Percentiles rank a stretch among this genome's conserved stretches.
Conservation (phyloP, 1,284 basidiomycete genomes). For the Rhodotorula sp. region DNA sequence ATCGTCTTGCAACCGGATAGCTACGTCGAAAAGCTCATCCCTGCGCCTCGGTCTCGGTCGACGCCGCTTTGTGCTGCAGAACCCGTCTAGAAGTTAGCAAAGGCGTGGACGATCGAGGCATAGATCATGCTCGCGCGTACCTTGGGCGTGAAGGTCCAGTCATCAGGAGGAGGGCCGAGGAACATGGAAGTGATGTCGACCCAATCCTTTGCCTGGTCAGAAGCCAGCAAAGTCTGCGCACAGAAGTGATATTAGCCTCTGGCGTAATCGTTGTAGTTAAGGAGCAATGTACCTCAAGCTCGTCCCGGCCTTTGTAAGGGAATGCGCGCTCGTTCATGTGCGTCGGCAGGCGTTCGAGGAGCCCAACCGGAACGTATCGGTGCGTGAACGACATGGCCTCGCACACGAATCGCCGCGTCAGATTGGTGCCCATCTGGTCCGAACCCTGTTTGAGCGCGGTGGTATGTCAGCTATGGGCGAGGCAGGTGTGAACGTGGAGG, state of each 20-base stretch:
- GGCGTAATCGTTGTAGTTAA: no score
- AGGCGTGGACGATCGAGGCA: not conserved
- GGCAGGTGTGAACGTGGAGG: not conserved
- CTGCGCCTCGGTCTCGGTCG: slow-evolving; percentile 26
- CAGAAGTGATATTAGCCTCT: slow-evolving; percentile 1
- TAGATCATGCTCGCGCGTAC: not conserved
- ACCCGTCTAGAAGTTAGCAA: not conserved
- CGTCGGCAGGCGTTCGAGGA: slow-evolving; percentile 79
- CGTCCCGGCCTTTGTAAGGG: slow-evolving; percentile 63
- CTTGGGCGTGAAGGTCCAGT: slow-evolving; percentile 62
- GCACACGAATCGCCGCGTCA: slow-evolving; percentile 88
- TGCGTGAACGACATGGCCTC: slow-evolving; percentile 94
- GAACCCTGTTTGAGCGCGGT: slow-evolving; percentile 56
- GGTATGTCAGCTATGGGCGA: not conserved
- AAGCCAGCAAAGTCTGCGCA: slow-evolving; percentile 77
- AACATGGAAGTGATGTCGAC: slow-evolving; percentile 87
- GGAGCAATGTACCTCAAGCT: slow-evolving; percentile 56
- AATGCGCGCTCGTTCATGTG: slow-evolving; percentile 81
- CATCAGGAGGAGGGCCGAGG: slow-evolving; percentile 66
- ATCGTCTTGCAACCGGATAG: not conserved
- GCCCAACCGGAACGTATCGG: slow-evolving; percentile 88
- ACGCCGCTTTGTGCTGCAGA: slow-evolving; percentile 28
- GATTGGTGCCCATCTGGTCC: slow-evolving; percentile 86
- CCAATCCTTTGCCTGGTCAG: slow-evolving; percentile 83
- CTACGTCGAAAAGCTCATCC: not conserved